These are phyloP conservation scores for Wickerhamomyces queroliae DNA, from an alignment of 805 yeast genomes.

Conservation along the genomic window DNA sequence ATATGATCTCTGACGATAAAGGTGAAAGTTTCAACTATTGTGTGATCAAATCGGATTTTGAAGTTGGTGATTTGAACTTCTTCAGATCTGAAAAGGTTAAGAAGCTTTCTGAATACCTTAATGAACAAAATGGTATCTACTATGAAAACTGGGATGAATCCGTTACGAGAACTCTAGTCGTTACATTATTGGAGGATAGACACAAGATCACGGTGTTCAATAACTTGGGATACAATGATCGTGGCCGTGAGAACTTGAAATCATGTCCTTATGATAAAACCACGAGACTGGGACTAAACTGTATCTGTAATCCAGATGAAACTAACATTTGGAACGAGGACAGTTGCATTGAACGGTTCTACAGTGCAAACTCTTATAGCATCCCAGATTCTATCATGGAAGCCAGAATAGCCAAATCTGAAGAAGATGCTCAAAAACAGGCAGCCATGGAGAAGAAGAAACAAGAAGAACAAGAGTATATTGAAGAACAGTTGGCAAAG, in stretches of 20 bases:
- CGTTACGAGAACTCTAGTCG: constrained; percentile 81
- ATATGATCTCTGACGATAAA: constrained; percentile 64
- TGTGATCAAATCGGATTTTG: constrained; percentile 87
- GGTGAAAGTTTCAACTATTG: constrained; percentile 76
- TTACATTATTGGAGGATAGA: constrained; percentile 60
- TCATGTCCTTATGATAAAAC: constrained; percentile 65
- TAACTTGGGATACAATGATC: constrained; percentile 75
- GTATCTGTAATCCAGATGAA: constrained; percentile 69
- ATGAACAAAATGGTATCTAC: constrained; percentile 73
- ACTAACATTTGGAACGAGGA: constrained; percentile 61
- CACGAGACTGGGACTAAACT: constrained; percentile 51
- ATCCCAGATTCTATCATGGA: constrained; percentile 10
- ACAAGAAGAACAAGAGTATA: constrained; percentile 10
- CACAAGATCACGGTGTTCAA: constrained; percentile 67
- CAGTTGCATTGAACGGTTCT: constrained; percentile 61
- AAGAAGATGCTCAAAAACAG: constrained; percentile 1
- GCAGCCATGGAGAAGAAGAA: constrained; percentile 7
- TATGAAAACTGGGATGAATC: constrained; percentile 94
- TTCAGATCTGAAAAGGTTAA: constrained; percentile 68
- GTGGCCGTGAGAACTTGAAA: constrained; percentile 47
- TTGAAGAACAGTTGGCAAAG: constrained; percentile 6
- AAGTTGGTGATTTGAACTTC: constrained; percentile 68
- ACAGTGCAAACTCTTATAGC: constrained; percentile 23
- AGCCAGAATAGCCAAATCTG: constrained; percentile 1
- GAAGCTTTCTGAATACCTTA: constrained; percentile 62